Evolutionary conservation across 2,329 filamentous ascomycete genomes (phyloP).

Genomic region (Aspergillus sojae): DNA sequence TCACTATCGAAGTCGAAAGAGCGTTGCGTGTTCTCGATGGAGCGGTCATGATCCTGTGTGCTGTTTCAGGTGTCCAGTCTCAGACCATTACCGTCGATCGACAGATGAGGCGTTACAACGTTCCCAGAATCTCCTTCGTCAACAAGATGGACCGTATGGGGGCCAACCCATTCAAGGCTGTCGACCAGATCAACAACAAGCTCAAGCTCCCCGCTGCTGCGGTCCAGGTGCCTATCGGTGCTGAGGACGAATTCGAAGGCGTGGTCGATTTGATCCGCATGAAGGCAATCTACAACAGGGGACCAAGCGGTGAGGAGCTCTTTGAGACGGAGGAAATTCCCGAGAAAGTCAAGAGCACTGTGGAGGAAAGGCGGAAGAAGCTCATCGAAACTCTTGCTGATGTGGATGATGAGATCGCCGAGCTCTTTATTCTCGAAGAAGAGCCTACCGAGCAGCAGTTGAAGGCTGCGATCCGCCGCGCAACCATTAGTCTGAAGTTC

Average conservation of each 20-base stretch:
- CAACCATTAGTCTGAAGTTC: slow-evolving; percentile 88
- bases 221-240: slow-evolving; percentile 90
- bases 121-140: slow-evolving; percentile 92
- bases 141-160: slow-evolving; percentile 99
- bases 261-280: slow-evolving; percentile 91
- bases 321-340: slow-evolving; percentile 79
- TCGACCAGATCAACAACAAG: slow-evolving; percentile 97
- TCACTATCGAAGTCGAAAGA: slow-evolving; percentile 97
- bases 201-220: slow-evolving; percentile 90
- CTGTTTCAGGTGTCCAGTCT: slow-evolving; percentile 93
- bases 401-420: slow-evolving; percentile 96
- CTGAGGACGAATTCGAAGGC: slow-evolving; percentile 87
- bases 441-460: slow-evolving; percentile 80
- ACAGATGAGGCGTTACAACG: slow-evolving; percentile 98
- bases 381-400: slow-evolving; percentile 95
- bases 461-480: slow-evolving; percentile 85
- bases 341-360: slow-evolving; percentile 73
- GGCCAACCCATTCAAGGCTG: slow-evolving; percentile 94
- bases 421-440: slow-evolving; percentile 87
- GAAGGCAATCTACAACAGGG: slow-evolving; percentile 92
- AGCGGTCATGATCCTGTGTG: slow-evolving; percentile 97
- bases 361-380: slow-evolving; percentile 77
- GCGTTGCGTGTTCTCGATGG: slow-evolving; percentile 93
- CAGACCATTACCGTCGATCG: slow-evolving; percentile 98
- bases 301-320: slow-evolving; percentile 75